phyloP scores from a whole-genome alignment of 768 basidiomycete genomes.

The Goffeauzyma gilvescens region DNA sequence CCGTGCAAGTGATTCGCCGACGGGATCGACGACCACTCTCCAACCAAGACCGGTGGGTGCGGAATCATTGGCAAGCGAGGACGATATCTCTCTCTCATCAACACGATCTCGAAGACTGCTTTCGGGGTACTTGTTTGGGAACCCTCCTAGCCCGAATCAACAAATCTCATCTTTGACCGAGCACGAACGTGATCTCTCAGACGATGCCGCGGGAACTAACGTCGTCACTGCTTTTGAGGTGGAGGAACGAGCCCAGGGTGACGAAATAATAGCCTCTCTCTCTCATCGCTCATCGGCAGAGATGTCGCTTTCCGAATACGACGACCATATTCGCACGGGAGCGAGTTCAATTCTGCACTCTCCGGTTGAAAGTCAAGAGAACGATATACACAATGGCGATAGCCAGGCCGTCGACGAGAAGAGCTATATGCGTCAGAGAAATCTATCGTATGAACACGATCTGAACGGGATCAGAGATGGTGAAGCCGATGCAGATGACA shows the following conservation, averaged over 20 bases:
- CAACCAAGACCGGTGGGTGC: constrained; percentile 16
- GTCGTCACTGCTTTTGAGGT: constrained; percentile 1
- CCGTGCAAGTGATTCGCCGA: neutral
- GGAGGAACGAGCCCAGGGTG: neutral
- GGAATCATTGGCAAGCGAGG: constrained; percentile 2
- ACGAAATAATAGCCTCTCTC: neutral
- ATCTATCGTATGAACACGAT: constrained; percentile 12
- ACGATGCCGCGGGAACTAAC: neutral
- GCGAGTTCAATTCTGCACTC: too few species aligned
- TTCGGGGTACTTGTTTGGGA: constrained; percentile 28
- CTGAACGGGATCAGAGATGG: constrained; percentile 29
- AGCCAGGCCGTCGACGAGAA: too few species aligned
- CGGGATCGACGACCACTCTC: neutral
- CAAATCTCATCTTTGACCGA: neutral
- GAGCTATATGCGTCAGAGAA: neutral
- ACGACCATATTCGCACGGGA: neutral
- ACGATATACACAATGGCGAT: too few species aligned
- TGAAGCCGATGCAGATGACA: constrained; percentile 30
- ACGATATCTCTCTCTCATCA: constrained; percentile 16
- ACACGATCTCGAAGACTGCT: constrained; percentile 18
- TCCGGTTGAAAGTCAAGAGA: too few species aligned
- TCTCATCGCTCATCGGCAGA: neutral
- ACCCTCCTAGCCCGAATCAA: neutral
- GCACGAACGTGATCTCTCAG: neutral
- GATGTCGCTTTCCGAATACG: neutral